Conservation (phyloP, 139 green algal genomes). For the Zygnema cylindricum region DNA sequence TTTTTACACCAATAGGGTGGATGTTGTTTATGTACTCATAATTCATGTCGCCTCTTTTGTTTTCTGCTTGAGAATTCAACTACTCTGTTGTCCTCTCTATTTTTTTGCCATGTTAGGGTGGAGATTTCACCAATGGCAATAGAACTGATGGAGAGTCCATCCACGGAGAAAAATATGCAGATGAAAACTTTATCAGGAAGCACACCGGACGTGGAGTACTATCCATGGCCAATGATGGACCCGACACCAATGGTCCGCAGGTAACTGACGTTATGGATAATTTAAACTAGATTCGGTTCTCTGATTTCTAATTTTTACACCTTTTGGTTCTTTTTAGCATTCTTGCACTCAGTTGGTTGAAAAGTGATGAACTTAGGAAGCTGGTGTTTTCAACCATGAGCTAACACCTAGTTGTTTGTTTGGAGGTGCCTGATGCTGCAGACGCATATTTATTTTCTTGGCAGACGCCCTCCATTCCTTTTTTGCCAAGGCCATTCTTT, state of each 20-base stretch:
- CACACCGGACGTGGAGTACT: constrained; percentile 72
- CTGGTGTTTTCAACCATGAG: not conserved
- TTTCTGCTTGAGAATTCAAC: not conserved
- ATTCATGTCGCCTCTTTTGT: not conserved
- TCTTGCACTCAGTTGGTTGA: no score
- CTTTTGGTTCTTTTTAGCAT: no score
- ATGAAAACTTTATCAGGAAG: constrained; percentile 86
- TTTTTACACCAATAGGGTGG: not conserved
- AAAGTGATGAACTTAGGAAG: no score
- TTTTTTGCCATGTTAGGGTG: constrained; percentile 56
- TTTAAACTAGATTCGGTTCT: no score
- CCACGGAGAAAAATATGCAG: constrained; percentile 67
- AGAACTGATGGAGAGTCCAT: constrained; percentile 69
- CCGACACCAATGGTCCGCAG: constrained; percentile 80
- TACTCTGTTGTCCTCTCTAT: not conserved
- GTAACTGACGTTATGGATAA: no score
- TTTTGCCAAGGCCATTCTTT: no score
- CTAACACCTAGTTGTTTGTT: not conserved
- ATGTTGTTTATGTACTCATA: not conserved
- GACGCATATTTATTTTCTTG: no score
- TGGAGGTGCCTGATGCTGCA: no score
- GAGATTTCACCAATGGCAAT: constrained; percentile 69
- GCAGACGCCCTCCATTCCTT: no score
- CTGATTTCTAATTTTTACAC: no score
- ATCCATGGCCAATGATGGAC: constrained; percentile 72